A percentile compares a stretch with the other conserved stretches of the same genome.
These are phyloP conservation scores for Annona squamosa DNA, from an alignment of 164 flowering plant genomes.

Conservation along the genomic window DNA sequence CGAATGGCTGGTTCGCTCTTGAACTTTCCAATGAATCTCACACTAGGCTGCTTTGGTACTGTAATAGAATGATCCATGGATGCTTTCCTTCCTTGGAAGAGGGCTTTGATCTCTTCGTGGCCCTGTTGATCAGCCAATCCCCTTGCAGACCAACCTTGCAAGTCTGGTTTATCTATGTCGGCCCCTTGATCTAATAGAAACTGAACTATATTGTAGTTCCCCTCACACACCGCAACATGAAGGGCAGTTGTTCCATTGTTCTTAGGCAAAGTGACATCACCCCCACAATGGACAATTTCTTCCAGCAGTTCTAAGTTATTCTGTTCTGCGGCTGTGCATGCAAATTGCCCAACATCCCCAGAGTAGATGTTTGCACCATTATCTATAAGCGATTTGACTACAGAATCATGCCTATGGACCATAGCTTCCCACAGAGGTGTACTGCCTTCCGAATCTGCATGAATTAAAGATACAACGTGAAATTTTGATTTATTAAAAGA, in stretches of 20 bases:
- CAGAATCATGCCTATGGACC: constrained; percentile 36
- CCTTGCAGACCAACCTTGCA: constrained; percentile 73
- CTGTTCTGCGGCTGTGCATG: constrained; percentile 69
- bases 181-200: constrained; percentile 56
- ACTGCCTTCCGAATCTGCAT: constrained; percentile 67
- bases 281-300: constrained; percentile 41
- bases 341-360: constrained; percentile 61
- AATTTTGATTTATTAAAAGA: too few relatives aligned
- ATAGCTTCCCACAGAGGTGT: constrained; percentile 87
- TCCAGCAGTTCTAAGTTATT: constrained; percentile 50
- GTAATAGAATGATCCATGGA: constrained; percentile 15
- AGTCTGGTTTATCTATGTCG: constrained; percentile 48
- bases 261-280: constrained; percentile 41
- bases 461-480: background rate
- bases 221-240: constrained; percentile 77
- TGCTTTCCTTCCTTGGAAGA: constrained; percentile 38
- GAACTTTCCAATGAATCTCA: constrained; percentile 35
- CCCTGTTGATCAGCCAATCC: constrained; percentile 80
- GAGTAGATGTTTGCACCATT: constrained; percentile 44
- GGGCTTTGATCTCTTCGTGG: constrained; percentile 55
- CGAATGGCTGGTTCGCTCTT: constrained; percentile 52
- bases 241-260: constrained; percentile 65
- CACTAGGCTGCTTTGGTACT: constrained; percentile 22
- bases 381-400: constrained; percentile 37
- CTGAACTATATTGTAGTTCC: constrained; percentile 49